Evolutionary conservation across 2,329 filamentous ascomycete genomes (phyloP).

Genomic region (Aspergillus proliferans): DNA sequence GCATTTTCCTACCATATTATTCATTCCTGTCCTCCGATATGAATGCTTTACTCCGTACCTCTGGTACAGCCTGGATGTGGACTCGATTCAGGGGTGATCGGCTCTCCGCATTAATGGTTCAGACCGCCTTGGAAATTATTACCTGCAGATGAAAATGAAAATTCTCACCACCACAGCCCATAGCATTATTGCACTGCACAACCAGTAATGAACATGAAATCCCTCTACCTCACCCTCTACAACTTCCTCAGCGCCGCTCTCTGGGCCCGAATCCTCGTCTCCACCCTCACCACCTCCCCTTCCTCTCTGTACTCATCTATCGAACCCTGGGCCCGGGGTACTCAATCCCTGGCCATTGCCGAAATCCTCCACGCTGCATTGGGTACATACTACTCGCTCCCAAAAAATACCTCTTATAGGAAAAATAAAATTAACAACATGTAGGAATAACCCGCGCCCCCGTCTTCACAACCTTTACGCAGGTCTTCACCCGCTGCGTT

Average conservation of each 20-base stretch:
- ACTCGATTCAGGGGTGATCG: too few relatives aligned
- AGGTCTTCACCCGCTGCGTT: constrained; percentile 25
- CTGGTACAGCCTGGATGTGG: too few relatives aligned
- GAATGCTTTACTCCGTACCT: too few relatives aligned
- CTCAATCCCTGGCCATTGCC: constrained; percentile 19
- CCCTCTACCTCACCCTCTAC: constrained; percentile 20
- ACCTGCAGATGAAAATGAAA: too few relatives aligned
- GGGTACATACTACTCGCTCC: constrained; percentile 7
- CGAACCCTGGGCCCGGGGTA: constrained; percentile 20
- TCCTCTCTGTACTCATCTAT: constrained; percentile 14
- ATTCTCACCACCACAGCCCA: neutral
- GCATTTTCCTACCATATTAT: too few relatives aligned
- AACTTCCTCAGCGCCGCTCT: constrained; percentile 17
- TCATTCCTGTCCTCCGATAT: too few relatives aligned
- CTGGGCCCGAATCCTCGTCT: constrained; percentile 20
- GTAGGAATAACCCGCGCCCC: constrained; percentile 22
- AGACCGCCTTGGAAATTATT: too few relatives aligned
- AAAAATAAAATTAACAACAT: neutral
- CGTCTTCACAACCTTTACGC: constrained; percentile 25
- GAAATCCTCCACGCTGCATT: constrained; percentile 22
- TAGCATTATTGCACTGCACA: neutral
- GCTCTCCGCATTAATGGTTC: too few relatives aligned
- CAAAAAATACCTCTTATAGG: neutral
- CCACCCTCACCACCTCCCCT: constrained; percentile 5
- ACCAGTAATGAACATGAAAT: constrained; percentile 1